Percentiles rank a stretch among this genome's conserved stretches.
Conservation (phyloP, 257 asterid species). For the Fraxinus americana region DNA sequence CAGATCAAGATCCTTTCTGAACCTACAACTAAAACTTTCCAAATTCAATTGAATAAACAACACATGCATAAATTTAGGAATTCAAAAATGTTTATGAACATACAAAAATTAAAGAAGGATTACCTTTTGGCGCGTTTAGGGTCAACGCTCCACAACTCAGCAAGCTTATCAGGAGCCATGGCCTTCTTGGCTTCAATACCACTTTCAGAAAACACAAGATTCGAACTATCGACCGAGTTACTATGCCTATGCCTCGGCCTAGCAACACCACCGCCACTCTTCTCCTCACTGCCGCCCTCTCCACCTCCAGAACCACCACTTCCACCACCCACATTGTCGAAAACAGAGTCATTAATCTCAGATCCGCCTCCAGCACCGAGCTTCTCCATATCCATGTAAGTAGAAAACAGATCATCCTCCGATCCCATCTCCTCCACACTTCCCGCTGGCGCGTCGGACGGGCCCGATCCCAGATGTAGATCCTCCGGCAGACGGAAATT, state of each 20-base stretch:
- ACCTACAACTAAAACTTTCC: neutral
- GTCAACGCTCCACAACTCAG: conserved; percentile 91
- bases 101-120: no score
- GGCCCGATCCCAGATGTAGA: conserved; percentile 75
- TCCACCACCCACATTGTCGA: conserved; percentile 43
- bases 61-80: neutral
- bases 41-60: neutral
- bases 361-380: conserved; percentile 60
- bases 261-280: conserved; percentile 21
- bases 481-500: conserved; percentile 89
- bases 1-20: conserved; percentile 13
- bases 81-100: neutral
- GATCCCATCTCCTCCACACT: conserved; percentile 90
- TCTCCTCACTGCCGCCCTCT: conserved; percentile 25
- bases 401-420: conserved; percentile 87
- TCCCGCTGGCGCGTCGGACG: conserved; percentile 55
- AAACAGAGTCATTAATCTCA: conserved; percentile 34
- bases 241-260: conserved; percentile 62
- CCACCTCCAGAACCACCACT: conserved; percentile 21
- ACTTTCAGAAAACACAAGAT: conserved; percentile 52
- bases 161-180: conserved; percentile 27
- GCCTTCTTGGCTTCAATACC: conserved; percentile 93
- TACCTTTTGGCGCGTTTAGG: conserved; percentile 97
- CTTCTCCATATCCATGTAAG: conserved; percentile 94
- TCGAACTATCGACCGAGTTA: conserved; percentile 74